Base-by-base conservation (phyloP, 768 basidiomycete species). In the Cyclocybe cylindracea region DNA sequence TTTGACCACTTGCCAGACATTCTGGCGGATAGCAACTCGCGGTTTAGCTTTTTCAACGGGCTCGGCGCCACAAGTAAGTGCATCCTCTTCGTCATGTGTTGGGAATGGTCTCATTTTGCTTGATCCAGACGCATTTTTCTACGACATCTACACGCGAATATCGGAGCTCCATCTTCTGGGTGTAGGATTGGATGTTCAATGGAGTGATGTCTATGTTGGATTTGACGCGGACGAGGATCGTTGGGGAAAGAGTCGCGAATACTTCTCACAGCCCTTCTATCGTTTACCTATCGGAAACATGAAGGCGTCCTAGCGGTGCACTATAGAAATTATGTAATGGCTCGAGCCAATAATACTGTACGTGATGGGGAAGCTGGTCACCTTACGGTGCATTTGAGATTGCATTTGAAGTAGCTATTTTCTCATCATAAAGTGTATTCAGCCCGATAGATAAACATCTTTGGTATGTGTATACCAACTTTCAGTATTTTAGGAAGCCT, bases 31-130 rank as follows among this genome's bases (percentile, higher is more conserved):
- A 79, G 84, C n/a, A 75, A 84, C 10, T 87, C 89, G n/a, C 77
- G 84, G 11, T 91, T 95, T 65, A 88, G 93, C 54, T 99, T 98
- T 71, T 99, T 98, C 79, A 93, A 99, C 63, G 97, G 97, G 10
- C 80, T 99, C 7, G 97, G 92, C 11, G 96, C 95, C 31, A 98
- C 94, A 7, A 94, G 92, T 89, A 63, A 66, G 87, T 72, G 18
- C 35, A 41, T 33, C 48, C 35, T 54, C 37, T 13, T 34, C 5
- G 16, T 40, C 44, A 32, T 48, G 42, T 38, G 2, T 39, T 52
- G 36, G 47, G 14, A 48, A 13, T 14, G 24, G 24, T 35, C 48
- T 59, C 13, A 55, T 52, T 44, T 55, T 41, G 37, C 19, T 45
- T 6, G 16, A 54, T 39, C n/a, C 61, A 96, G 94, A 95, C 71